Percentiles rank a stretch among this genome's conserved stretches.
These are phyloP conservation scores for Cicer judaicum DNA, from an alignment of 306 rosid species.

Conservation along the genomic window DNA sequence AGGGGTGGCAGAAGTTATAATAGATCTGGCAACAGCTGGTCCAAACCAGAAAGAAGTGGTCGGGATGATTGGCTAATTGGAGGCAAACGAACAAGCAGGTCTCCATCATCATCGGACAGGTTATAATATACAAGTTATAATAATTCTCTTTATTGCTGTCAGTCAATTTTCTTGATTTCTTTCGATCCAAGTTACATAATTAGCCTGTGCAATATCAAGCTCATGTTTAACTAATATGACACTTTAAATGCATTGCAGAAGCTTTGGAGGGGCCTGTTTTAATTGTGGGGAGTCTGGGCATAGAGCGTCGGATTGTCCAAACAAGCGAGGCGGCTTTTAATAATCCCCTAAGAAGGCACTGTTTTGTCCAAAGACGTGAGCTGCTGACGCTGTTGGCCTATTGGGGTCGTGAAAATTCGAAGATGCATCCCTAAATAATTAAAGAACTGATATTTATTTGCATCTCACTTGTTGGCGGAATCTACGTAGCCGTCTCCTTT, in stretches of 20 bases:
- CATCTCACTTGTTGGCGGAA: conserved; percentile 38
- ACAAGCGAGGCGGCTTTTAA: conserved; percentile 54
- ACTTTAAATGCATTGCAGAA: conserved; percentile 58
- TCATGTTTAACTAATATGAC: conserved; percentile 35
- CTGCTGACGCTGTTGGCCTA: conserved; percentile 47
- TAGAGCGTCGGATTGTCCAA: conserved; percentile 90
- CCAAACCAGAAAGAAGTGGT: conserved; percentile 58
- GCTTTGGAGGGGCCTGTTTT: conserved; percentile 89
- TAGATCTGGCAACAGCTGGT: conserved; percentile 64
- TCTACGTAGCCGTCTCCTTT: conserved; percentile 31
- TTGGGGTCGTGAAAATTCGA: conserved; percentile 39
- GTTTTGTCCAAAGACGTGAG: conserved; percentile 41
- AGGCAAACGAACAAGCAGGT: conserved; percentile 73
- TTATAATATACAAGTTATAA: conserved; percentile 18
- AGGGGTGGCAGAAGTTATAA: conserved; percentile 60
- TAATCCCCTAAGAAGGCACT: conserved; percentile 26
- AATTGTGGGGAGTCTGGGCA: conserved; percentile 91
- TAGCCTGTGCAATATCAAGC: background rate
- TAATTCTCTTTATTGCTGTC: conserved; percentile 33
- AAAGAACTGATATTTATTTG: conserved; percentile 39
- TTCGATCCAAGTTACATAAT: conserved; percentile 10
- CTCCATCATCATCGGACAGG: conserved; percentile 73
- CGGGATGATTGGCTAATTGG: conserved; percentile 88
- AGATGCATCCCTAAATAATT: conserved; percentile 42
- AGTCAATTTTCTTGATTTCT: conserved; percentile 35